Conservation (phyloP, 2,329 filamentous ascomycete genomes). For the Penicillium sp. region DNA sequence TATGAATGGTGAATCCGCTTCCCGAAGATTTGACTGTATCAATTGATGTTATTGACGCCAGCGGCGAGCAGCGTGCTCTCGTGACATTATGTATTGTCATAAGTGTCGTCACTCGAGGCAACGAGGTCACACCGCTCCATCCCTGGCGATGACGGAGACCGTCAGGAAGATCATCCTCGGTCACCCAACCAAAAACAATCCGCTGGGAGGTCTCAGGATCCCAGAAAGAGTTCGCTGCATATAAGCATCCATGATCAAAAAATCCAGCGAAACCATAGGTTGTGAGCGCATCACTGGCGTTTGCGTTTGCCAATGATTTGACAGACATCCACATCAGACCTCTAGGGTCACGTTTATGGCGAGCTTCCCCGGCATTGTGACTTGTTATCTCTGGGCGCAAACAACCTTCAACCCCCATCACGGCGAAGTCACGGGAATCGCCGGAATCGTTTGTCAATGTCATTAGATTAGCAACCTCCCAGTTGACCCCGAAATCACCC, state of each 20-base stretch:
- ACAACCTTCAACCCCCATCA: slow-evolving; percentile 51
- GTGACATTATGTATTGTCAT: slow-evolving; percentile 40
- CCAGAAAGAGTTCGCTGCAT: slow-evolving; percentile 53
- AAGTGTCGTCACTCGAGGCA: slow-evolving; percentile 49
- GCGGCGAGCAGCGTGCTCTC: slow-evolving; percentile 34
- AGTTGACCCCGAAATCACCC: slow-evolving; percentile 54
- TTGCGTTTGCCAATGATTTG: slow-evolving; percentile 13
- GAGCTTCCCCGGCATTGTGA: slow-evolving; percentile 8
- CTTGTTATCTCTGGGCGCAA: slow-evolving; percentile 9
- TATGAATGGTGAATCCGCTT: slow-evolving; percentile 44
- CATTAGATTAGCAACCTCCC: slow-evolving; percentile 53
- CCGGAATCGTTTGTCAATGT: slow-evolving; percentile 39
- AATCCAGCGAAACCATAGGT: slow-evolving; percentile 46
- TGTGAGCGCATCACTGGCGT: slow-evolving; percentile 22
- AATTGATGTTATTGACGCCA: slow-evolving; percentile 47
- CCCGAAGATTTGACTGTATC: slow-evolving; percentile 25
- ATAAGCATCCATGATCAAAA: slow-evolving; percentile 52
- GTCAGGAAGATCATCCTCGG: slow-evolving; percentile 52
- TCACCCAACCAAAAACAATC: slow-evolving; percentile 54
- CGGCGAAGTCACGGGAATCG: slow-evolving; percentile 41
- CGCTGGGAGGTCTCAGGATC: slow-evolving; percentile 45
- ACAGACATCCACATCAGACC: slow-evolving; percentile 51
- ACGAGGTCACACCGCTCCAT: slow-evolving; percentile 52
- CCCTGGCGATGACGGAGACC: slow-evolving; percentile 46
- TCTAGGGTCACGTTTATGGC: slow-evolving; percentile 27